Conservation (phyloP, 1,139 yeast species). For the Kurtzmaniella quercitrusa region DNA sequence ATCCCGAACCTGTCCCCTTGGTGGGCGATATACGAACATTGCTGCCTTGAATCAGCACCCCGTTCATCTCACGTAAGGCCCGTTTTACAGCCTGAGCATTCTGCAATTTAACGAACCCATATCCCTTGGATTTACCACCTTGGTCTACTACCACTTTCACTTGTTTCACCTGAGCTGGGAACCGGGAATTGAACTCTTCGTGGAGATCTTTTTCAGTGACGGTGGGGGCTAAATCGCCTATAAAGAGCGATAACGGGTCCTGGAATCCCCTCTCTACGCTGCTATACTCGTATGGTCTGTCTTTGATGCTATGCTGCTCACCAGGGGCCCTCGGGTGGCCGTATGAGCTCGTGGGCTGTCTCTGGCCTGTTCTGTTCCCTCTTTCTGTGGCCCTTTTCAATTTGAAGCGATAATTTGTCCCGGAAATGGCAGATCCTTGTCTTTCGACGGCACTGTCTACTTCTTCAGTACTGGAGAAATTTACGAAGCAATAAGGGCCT, state of each 20-base stretch:
- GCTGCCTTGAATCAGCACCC: slow-evolving; percentile 66
- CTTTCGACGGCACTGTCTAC: slow-evolving; percentile 69
- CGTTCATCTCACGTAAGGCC: slow-evolving; percentile 82
- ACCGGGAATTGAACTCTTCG: slow-evolving; percentile 65
- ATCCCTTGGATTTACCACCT: slow-evolving; percentile 76
- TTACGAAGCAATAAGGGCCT: slow-evolving; percentile 71
- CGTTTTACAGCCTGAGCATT: slow-evolving; percentile 68
- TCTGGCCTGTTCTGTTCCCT: slow-evolving; percentile 16
- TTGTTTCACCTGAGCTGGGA: slow-evolving; percentile 67
- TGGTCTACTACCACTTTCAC: slow-evolving; percentile 84
- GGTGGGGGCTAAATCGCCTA: slow-evolving; percentile 78
- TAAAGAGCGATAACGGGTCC: slow-evolving; percentile 58
- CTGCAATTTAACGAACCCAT: slow-evolving; percentile 85
- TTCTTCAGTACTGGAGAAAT: slow-evolving; percentile 60
- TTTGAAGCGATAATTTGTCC: slow-evolving; percentile 53
- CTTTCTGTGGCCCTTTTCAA: slow-evolving; percentile 82
- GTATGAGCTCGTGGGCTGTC: slow-evolving; percentile 20
- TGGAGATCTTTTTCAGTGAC: slow-evolving; percentile 69
- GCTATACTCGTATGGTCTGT: slow-evolving; percentile 7
- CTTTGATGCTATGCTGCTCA: slow-evolving; percentile 7
- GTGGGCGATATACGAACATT: slow-evolving; percentile 58
- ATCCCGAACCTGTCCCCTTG: not conserved
- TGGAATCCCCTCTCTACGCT: slow-evolving; percentile 5
- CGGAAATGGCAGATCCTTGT: slow-evolving; percentile 69
- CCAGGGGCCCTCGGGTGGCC: slow-evolving; percentile 5